Evolutionary conservation across 192 early-diverging fungal species (phyloP).

Genomic region (Phlyctochytrium bullatum): DNA sequence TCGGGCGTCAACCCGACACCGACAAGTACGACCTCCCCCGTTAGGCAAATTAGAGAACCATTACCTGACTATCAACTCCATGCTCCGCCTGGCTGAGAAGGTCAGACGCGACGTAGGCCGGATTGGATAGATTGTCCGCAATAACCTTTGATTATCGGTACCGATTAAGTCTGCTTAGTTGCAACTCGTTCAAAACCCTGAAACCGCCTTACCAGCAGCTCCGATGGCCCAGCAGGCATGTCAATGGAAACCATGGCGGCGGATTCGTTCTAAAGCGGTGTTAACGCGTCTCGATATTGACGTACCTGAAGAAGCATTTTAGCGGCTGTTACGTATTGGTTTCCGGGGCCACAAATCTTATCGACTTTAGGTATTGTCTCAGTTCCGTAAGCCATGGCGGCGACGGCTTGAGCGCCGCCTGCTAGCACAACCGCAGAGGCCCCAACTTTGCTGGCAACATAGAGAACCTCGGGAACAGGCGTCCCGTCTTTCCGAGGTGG

Average conservation of each 20-base stretch:
- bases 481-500: constrained; percentile 91
- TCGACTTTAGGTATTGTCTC: constrained; percentile 96
- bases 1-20: constrained; percentile 70
- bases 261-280: constrained; percentile 70
- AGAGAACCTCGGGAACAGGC: constrained; percentile 93
- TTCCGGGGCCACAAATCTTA: constrained; percentile 99
- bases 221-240: constrained; percentile 99
- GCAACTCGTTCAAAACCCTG: not conserved
- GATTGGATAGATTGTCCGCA: constrained; percentile 79
- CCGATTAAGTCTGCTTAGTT: not conserved
- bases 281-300: too few species aligned
- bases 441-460: constrained; percentile 96
- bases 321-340: constrained; percentile 99
- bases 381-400: constrained; percentile 99
- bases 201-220: constrained; percentile 67
- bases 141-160: constrained; percentile 55
- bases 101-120: constrained; percentile 93
- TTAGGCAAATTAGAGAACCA: constrained; percentile 75
- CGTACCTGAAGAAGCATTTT: constrained; percentile 90
- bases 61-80: constrained; percentile 70
- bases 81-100: constrained; percentile 97
- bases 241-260: constrained; percentile 93
- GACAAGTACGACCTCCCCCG: constrained; percentile 89
- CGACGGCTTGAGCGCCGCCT: constrained; percentile 97
- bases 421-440: constrained; percentile 88